Evolutionary conservation across 306 rosid species (phyloP).

Genomic region (Potentilla sterilis): DNA sequence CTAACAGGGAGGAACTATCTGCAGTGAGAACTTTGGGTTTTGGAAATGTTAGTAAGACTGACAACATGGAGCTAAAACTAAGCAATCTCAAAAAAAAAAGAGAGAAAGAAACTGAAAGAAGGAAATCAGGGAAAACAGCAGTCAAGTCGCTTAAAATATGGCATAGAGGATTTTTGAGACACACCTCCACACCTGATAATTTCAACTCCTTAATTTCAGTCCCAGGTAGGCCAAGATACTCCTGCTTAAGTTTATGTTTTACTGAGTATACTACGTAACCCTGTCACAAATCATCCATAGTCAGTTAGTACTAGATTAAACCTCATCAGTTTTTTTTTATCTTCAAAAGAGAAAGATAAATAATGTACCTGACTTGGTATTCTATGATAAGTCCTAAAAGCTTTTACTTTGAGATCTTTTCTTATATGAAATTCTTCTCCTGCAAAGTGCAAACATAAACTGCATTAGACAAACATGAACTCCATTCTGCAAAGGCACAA

Average conservation of each 20-base stretch:
- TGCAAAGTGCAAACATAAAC: conserved; percentile 48
- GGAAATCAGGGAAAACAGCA: neutral
- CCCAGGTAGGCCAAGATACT: conserved; percentile 57
- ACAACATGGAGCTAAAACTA: neutral
- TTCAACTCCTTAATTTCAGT: conserved; percentile 68
- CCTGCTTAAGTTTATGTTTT: conserved; percentile 75
- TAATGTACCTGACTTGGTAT: conserved; percentile 81
- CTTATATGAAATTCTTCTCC: conserved; percentile 77
- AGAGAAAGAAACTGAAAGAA: neutral
- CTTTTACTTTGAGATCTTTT: conserved; percentile 76
- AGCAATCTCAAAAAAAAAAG: neutral
- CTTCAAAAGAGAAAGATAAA: conserved; percentile 9
- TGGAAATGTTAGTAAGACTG: neutral
- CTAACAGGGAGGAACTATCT: neutral
- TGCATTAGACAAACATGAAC: conserved; percentile 4
- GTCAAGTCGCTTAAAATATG: neutral
- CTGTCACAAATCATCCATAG: conserved; percentile 45
- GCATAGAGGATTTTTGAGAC: conserved; percentile 31
- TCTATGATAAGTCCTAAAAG: conserved; percentile 81
- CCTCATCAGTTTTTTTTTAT: conserved; percentile 1
- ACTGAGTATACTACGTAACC: conserved; percentile 75
- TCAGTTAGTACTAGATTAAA: conserved; percentile 3
- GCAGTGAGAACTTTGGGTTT: neutral
- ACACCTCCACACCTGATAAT: conserved; percentile 80
- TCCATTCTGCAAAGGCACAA: neutral